phyloP scores from a whole-genome alignment of 1,139 yeast species.

The Lodderomyces oxycetoniae region DNA sequence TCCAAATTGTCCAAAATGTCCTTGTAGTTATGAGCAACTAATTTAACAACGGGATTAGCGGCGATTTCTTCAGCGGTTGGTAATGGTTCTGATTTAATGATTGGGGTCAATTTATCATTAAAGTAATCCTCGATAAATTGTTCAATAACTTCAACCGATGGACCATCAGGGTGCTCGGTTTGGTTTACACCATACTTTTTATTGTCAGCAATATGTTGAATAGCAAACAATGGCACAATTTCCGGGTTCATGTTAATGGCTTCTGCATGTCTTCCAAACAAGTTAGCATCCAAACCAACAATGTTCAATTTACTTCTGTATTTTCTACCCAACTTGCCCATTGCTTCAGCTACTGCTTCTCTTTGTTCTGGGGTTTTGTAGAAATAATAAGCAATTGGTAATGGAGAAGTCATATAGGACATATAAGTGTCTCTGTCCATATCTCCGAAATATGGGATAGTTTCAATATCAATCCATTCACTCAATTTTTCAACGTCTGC shows the following conservation, averaged over 20 bases:
- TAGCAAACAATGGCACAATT: slow-evolving; percentile 85
- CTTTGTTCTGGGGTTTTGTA: slow-evolving; percentile 68
- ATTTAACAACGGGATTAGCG: slow-evolving; percentile 65
- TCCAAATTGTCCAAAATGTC: slow-evolving; percentile 59
- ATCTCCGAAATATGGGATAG: slow-evolving; percentile 88
- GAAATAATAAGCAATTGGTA: slow-evolving; percentile 87
- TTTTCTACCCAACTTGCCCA: slow-evolving; percentile 64
- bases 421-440: slow-evolving; percentile 78
- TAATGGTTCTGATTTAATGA: slow-evolving; percentile 78
- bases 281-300: slow-evolving; percentile 80
- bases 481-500: slow-evolving; percentile 33
- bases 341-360: slow-evolving; percentile 45
- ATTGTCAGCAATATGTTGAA: slow-evolving; percentile 67
- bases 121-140: slow-evolving; percentile 61
- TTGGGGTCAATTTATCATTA: slow-evolving; percentile 64
- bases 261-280: slow-evolving; percentile 85
- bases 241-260: slow-evolving; percentile 77
- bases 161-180: slow-evolving; percentile 38
- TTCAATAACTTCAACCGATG: slow-evolving; percentile 40
- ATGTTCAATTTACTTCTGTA: slow-evolving; percentile 80
- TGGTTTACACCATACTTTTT: slow-evolving; percentile 70
- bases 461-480: slow-evolving; percentile 61
- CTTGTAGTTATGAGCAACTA: slow-evolving; percentile 84
- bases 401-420: slow-evolving; percentile 62
- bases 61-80: slow-evolving; percentile 67